phyloP scores from a whole-genome alignment of 768 basidiomycete genomes.

The Pleurotus salmoneostramineus region DNA sequence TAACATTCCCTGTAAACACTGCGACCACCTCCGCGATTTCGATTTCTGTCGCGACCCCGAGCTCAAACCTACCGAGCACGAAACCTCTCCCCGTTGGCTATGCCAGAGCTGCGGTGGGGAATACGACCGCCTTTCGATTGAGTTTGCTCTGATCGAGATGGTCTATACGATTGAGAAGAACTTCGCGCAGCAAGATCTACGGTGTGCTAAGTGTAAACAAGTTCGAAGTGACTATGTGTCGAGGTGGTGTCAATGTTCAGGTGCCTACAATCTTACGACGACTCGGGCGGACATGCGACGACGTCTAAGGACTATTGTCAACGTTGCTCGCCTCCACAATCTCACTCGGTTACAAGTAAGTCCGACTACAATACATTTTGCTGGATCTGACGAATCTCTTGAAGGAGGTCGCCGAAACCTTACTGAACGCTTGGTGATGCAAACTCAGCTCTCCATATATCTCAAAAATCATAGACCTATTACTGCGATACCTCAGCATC shows the following conservation, averaged over 20 bases:
- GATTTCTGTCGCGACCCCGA: conserved; percentile 94
- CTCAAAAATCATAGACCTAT: neutral
- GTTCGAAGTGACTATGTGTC: conserved; percentile 88
- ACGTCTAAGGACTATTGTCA: conserved; percentile 77
- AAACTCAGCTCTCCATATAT: neutral
- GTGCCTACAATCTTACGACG: conserved; percentile 69
- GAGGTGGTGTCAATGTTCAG: conserved; percentile 84
- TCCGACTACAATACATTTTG: conserved; percentile 9
- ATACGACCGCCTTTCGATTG: conserved; percentile 86
- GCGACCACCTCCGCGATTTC: conserved; percentile 83
- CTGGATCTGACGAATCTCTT: neutral
- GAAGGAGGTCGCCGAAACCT: conserved; percentile 43
- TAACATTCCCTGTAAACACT: conserved; percentile 86
- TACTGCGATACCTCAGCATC: neutral
- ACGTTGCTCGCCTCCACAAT: conserved; percentile 74
- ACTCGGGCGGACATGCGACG: conserved; percentile 70
- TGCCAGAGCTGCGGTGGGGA: conserved; percentile 76
- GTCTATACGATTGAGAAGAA: conserved; percentile 65
- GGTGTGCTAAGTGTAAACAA: conserved; percentile 86
- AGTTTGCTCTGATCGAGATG: conserved; percentile 79
- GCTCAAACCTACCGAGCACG: conserved; percentile 56
- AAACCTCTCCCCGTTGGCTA: conserved; percentile 57
- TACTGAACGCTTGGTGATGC: conserved; percentile 39
- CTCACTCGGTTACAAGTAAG: conserved; percentile 63
- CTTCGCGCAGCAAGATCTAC: conserved; percentile 87